These are phyloP conservation scores for Coniella lustricola DNA, from an alignment of 2,329 filamentous ascomycete species.

Conservation along the genomic window DNA sequence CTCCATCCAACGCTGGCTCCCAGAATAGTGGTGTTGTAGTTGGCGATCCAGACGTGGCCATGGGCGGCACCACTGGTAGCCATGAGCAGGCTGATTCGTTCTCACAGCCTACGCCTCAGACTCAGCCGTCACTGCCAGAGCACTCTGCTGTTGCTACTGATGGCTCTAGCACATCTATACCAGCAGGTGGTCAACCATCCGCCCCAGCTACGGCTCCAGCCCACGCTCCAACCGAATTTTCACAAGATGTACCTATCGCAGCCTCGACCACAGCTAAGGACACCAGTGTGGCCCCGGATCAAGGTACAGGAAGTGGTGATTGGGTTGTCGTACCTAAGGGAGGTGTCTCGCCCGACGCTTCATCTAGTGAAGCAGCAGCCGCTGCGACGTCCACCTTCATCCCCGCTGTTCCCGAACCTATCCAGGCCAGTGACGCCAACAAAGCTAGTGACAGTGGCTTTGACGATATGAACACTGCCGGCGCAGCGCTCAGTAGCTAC, in stretches of 20 bases:
- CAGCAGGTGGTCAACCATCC: conserved; percentile 24
- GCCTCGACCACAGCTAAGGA: conserved; percentile 29
- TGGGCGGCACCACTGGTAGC: conserved; percentile 57
- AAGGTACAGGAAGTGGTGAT: conserved; percentile 51
- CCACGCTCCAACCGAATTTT: conserved; percentile 16
- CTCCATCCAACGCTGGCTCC: conserved; percentile 48
- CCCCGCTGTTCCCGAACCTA: not conserved
- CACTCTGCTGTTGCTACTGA: conserved; percentile 53
- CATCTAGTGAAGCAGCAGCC: conserved; percentile 2
- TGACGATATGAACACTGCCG: conserved; percentile 61
- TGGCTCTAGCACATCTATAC: conserved; percentile 39
- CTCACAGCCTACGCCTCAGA: conserved; percentile 54
- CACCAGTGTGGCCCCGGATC: conserved; percentile 44
- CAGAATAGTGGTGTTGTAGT: conserved; percentile 49
- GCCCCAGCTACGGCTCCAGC: conserved; percentile 18
- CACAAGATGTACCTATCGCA: conserved; percentile 36
- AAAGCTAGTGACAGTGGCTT: conserved; percentile 49
- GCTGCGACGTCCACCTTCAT: conserved; percentile 19
- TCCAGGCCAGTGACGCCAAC: conserved; percentile 28
- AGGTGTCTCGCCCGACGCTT: conserved; percentile 32
- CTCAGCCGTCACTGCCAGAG: conserved; percentile 47
- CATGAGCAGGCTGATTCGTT: conserved; percentile 60
- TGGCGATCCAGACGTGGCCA: conserved; percentile 56
- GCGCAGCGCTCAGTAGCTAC: conserved; percentile 63
- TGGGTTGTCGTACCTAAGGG: conserved; percentile 71